A percentile compares a stretch with the other conserved stretches of the same genome.
These are phyloP conservation scores for Ogataea nonfermentans DNA, from an alignment of 805 yeast genomes.

Conservation along the genomic window DNA sequence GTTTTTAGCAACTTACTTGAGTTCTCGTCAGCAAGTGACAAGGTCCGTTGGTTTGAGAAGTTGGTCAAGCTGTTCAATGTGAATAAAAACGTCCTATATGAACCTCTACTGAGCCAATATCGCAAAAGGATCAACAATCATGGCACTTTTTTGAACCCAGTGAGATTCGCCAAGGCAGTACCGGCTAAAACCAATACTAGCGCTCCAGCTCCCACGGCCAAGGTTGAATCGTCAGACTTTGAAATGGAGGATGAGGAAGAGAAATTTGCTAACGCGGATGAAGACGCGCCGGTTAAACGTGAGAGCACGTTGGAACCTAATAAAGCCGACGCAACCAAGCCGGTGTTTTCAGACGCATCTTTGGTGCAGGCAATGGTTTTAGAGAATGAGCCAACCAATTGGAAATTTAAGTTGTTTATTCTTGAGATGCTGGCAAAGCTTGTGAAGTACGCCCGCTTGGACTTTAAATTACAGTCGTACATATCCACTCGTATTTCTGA, in stretches of 20 bases:
- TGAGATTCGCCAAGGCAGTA: conserved; percentile 5
- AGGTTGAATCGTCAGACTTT: conserved; percentile 15
- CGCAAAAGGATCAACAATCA: conserved; percentile 31
- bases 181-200: conserved; percentile 1
- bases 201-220: conserved; percentile 7
- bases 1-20: conserved; percentile 27
- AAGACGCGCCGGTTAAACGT: conserved; percentile 22
- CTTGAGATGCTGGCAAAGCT: conserved; percentile 46
- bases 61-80: conserved; percentile 28
- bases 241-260: conserved; percentile 25
- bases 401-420: conserved; percentile 53
- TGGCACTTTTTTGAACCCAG: conserved; percentile 29
- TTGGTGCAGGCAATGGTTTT: conserved; percentile 28
- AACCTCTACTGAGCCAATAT: conserved; percentile 24
- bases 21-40: conserved; percentile 17
- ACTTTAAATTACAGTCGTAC: conserved; percentile 38
- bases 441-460: conserved; percentile 39
- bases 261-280: conserved; percentile 18
- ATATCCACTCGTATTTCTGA: conserved; percentile 54
- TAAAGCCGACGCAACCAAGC: conserved; percentile 2
- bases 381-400: conserved; percentile 54
- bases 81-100: conserved; percentile 25
- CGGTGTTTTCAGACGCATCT: conserved; percentile 7
- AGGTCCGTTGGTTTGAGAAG: conserved; percentile 30
- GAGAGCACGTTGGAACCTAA: not conserved